Evolutionary conservation across 2,329 filamentous ascomycete genomes (phyloP), one percentile per base, ranked within the genome.

Genomic region (Calonectria pseudoturangicola): DNA sequence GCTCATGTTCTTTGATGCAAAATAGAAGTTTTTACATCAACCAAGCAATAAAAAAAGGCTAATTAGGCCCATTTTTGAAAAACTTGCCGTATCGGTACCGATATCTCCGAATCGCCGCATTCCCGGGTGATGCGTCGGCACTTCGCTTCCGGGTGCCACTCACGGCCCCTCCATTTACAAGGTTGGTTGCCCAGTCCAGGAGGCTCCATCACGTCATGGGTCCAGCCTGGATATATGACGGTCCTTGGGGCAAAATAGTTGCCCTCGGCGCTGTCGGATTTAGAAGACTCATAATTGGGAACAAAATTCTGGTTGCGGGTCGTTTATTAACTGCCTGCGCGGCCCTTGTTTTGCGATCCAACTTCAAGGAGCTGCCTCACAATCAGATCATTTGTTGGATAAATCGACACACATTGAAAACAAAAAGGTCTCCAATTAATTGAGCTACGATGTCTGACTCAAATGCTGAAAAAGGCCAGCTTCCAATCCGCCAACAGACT

Each of bases 231-330:
- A 43, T 66, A 56, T 60, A 60, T 6, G 7, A 25, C n/a, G 13
- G 36, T 15, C 39, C 13, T 60, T 16, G 54, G 25, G 36, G 25
- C 15, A 18, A 60, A 39, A 60, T 60, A 60, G 54, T 13, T 25
- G n/a, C 33, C 9, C 66, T 68, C 66, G 66, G 66, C 66, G 25
- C 45, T 63, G 41, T 68, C 66, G 66, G 66, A 68, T 62, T 62
- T 68, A 68, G 62, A 33, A 4, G 7, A 3, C 25, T 33, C 13
- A 51, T 47, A 36, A 10, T 18, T 62, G 51, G 43, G 25, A 25
- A 13, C 54, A 27, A 58, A 68, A 51, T 60, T 48, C 16, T 39
- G 30, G 51, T 33, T 25, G 30, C 13, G 16, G 12, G 21, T 21
- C 21, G 21, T 43, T 45, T 43, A 66, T 60, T 68, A 68, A 68